phyloP scores from a whole-genome alignment of 768 basidiomycete species.

The Suillus brevipes region DNA sequence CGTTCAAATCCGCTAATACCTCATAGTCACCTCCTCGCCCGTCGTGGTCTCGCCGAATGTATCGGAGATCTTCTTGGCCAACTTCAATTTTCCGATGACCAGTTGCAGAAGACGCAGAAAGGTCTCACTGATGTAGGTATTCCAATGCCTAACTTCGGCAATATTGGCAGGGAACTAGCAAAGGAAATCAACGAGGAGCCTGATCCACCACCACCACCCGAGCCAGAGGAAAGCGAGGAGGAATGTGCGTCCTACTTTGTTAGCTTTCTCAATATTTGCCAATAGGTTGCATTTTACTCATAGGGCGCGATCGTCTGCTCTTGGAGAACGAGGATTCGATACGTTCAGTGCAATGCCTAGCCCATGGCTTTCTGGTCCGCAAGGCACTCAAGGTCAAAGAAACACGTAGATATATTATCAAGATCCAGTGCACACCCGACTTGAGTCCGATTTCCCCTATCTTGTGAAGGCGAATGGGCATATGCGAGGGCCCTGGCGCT shows the following conservation, averaged over 20 bases:
- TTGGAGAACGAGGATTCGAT: conserved; percentile 77
- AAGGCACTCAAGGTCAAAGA: conserved; percentile 33
- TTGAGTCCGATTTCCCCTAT: no score
- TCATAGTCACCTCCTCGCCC: conserved; percentile 84
- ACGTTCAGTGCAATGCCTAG: conserved; percentile 64
- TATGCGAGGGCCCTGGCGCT: conserved; percentile 73
- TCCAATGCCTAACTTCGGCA: conserved; percentile 89
- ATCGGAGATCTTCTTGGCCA: conserved; percentile 94
- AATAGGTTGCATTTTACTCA: neutral
- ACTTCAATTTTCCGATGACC: conserved; percentile 94
- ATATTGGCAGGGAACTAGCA: conserved; percentile 80
- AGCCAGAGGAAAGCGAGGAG: conserved; percentile 66
- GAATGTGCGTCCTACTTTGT: conserved; percentile 62
- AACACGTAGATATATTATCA: no score
- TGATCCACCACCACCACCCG: conserved; percentile 73
- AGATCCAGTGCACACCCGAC: no score
- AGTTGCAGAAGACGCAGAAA: conserved; percentile 87
- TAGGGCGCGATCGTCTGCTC: conserved; percentile 83
- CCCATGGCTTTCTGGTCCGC: conserved; percentile 70
- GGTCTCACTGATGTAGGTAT: conserved; percentile 88
- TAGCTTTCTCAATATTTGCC: conserved; percentile 3
- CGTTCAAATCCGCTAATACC: neutral
- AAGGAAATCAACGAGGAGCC: conserved; percentile 90
- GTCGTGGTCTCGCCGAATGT: conserved; percentile 83
- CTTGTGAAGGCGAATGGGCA: no score